Conservation (phyloP, 352 stramenopile genomes). For the Pelagophyceae sp. region DNA sequence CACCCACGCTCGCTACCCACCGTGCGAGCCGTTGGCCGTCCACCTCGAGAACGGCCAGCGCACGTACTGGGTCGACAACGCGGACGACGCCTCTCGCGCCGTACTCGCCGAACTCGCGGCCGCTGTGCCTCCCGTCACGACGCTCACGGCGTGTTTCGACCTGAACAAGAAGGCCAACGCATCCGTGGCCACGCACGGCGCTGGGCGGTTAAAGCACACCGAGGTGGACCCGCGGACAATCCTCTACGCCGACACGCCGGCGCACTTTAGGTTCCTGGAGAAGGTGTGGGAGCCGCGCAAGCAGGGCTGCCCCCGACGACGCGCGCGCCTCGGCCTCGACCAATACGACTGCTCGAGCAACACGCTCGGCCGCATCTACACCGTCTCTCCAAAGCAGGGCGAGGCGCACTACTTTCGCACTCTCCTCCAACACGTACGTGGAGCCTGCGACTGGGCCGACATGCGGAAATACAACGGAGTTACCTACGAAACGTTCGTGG, state of each 20-base stretch:
- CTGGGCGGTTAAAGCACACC: neutral
- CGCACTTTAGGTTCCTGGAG: neutral
- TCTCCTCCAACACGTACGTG: neutral
- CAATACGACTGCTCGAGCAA: neutral
- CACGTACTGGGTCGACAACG: neutral
- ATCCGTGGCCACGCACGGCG: too few relatives aligned
- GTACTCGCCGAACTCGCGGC: neutral
- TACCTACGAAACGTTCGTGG: neutral
- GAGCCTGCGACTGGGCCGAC: neutral
- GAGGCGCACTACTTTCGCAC: neutral
- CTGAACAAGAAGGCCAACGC: neutral
- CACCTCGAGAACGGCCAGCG: neutral
- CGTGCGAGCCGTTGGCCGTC: neutral
- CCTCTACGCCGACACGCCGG: neutral
- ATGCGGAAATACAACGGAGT: neutral
- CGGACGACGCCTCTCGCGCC: neutral
- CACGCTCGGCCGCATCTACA: neutral
- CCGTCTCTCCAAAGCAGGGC: neutral
- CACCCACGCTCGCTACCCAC: neutral
- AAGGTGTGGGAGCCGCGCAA: neutral
- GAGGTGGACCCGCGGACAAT: neutral
- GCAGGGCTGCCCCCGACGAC: neutral
- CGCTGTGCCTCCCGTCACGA: neutral
- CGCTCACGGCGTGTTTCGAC: conserved; percentile 3
- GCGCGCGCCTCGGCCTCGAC: neutral